Evolutionary conservation across 2,329 filamentous ascomycete species (phyloP), one percentile per base, ranked within the genome.

Genomic region (Venturia pyrina): DNA sequence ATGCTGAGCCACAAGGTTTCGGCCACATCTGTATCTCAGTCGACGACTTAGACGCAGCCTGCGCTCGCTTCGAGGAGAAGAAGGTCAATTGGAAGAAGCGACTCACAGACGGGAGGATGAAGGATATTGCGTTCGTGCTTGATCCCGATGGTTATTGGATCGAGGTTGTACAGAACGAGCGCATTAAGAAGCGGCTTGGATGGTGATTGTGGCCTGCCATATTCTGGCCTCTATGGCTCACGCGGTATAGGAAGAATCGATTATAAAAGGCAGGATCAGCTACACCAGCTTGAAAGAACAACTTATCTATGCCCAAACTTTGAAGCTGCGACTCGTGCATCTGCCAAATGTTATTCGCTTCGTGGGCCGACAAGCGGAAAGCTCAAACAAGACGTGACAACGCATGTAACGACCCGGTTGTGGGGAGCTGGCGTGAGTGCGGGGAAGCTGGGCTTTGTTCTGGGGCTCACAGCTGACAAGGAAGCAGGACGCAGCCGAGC

Each of bases 1-100:
- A 99, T 76, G 82, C 87, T 53, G 82, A 96, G 75, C 93, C 93
- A 0, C 92, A 97, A 76, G 95, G 95, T 0, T 98, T 97, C 70
- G 93, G 93, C 0, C 93, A 97, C 73, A 92, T 97, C 68, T 96
- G 91, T 73, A 80, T 98, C 64, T 83, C 88, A 1, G 93, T 97
- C 15, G 93, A 98, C 73, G 87, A 96, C 74, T 74, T 98, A n/a
- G 87, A 95, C 64, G 89, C 89, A 8, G 93, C 95, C 11, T 97
- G 93, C 78, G 79, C 87, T 73, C 85, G 93, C 17, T 93, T 98
- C 71, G 95, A 98, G 75, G 85, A 87, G 65, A 80, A 90, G 73
- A 85, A 88, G 6, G 89, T 93, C 65, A 87, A 84, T 77, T 99
- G 92, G 91, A 96, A 96, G 86, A 98, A 98, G 87, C 84, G 90